Percentiles rank a stretch among this genome's conserved stretches.
Conservation (phyloP, 305 asterid genomes). For the Fraxinus velutina region DNA sequence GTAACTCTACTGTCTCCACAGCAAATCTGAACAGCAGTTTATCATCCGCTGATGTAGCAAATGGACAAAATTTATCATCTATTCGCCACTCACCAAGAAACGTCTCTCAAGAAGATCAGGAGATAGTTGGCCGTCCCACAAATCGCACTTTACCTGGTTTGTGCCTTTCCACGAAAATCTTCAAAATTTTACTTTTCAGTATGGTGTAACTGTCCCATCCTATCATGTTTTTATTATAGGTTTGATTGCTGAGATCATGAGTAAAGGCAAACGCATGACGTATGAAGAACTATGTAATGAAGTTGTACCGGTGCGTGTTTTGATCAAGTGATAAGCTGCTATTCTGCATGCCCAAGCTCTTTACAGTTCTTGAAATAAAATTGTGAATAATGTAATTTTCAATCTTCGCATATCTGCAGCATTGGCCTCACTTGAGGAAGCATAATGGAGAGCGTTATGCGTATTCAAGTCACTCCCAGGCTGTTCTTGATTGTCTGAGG, state of each 20-base stretch:
- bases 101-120: slow-evolving; percentile 59
- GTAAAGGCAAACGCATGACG: slow-evolving; percentile 82
- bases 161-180: slow-evolving; percentile 20
- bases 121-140: slow-evolving; percentile 42
- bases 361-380: neutral
- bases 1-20: slow-evolving; percentile 23
- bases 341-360: slow-evolving; percentile 2
- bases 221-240: slow-evolving; percentile 39
- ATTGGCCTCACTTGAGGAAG: slow-evolving; percentile 92
- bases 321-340: slow-evolving; percentile 14
- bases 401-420: slow-evolving; percentile 37
- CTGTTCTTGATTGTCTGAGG: slow-evolving; percentile 93
- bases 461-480: slow-evolving; percentile 89
- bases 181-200: slow-evolving; percentile 3
- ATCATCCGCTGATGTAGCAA: slow-evolving; percentile 55
- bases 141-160: slow-evolving; percentile 81
- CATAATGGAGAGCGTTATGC: slow-evolving; percentile 96
- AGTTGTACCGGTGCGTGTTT: slow-evolving; percentile 67
- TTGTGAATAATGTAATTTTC: slow-evolving; percentile 3
- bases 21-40: slow-evolving; percentile 45
- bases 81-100: slow-evolving; percentile 47
- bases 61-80: slow-evolving; percentile 44
- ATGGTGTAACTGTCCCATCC: slow-evolving; percentile 18
- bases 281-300: slow-evolving; percentile 87
- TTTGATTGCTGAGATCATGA: slow-evolving; percentile 90